A percentile compares a stretch with the other conserved stretches of the same genome.
Conservation (phyloP, 176 grass and related monocot species). For the Musa beccarii region DNA sequence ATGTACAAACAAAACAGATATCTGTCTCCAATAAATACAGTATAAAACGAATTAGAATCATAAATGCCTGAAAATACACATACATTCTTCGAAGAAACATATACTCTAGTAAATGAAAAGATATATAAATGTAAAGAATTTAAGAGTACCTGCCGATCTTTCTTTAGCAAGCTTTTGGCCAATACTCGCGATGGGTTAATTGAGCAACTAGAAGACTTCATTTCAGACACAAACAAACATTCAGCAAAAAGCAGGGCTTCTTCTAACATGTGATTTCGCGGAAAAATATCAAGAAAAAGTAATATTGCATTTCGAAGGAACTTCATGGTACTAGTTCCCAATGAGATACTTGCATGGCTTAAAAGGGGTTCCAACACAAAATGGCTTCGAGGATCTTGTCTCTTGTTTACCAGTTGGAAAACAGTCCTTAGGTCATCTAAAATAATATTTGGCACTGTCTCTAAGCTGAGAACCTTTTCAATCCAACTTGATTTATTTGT, state of each 20-base stretch:
- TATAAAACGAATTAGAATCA: not conserved
- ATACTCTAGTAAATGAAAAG: not conserved
- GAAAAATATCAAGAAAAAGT: conserved; percentile 65
- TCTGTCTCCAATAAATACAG: too few relatives aligned
- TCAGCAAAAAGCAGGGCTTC: conserved; percentile 70
- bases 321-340: conserved; percentile 39
- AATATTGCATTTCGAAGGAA: conserved; percentile 69
- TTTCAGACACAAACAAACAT: conserved; percentile 27
- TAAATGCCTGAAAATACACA: not conserved
- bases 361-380: conserved; percentile 44
- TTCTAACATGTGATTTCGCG: conserved; percentile 77
- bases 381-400: conserved; percentile 30
- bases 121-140: not conserved
- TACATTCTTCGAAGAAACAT: not conserved
- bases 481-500: conserved; percentile 85
- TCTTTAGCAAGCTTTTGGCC: conserved; percentile 87
- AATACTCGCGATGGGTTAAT: conserved; percentile 54
- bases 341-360: conserved; percentile 36
- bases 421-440: conserved; percentile 58
- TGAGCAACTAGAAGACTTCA: conserved; percentile 32
- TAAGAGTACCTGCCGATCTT: conserved; percentile 59
- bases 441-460: conserved; percentile 61
- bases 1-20: too few relatives aligned
- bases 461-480: conserved; percentile 69
- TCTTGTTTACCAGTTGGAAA: conserved; percentile 45